These are phyloP conservation scores for Thermomucor indicae-seudaticae DNA, from an alignment of 371 early-diverging fungal species.

Conservation along the genomic window DNA sequence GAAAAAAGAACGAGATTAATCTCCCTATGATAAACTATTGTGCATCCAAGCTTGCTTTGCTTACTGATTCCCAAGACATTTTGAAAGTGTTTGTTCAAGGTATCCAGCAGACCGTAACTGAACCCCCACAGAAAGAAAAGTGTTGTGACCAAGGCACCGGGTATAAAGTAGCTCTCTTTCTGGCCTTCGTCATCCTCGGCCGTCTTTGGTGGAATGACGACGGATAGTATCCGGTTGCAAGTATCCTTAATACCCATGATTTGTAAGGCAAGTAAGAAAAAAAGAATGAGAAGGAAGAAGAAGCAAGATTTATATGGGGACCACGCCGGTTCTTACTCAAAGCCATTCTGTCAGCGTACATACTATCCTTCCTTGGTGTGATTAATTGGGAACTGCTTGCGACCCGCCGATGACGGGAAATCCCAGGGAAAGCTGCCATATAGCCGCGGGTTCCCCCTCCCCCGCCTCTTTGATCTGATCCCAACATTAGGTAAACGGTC, in stretches of 20 bases:
- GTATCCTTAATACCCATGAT: constrained; percentile 2
- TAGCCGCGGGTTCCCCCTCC: no score
- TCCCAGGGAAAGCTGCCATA: no score
- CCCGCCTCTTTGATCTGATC: no score
- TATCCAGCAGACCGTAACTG: constrained; percentile 44
- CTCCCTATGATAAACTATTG: not conserved
- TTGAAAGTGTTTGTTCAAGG: constrained; percentile 43
- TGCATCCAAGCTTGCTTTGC: constrained; percentile 1
- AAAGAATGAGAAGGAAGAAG: not conserved
- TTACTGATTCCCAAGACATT: constrained; percentile 35
- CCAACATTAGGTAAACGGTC: no score
- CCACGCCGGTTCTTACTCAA: not conserved
- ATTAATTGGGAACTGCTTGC: no score
- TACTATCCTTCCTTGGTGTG: not conserved
- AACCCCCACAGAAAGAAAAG: constrained; percentile 51
- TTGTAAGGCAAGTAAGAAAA: not conserved
- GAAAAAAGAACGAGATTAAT: not conserved
- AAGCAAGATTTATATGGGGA: not conserved
- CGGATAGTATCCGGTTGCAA: not conserved
- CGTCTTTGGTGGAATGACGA: constrained; percentile 5
- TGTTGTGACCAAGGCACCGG: constrained; percentile 33
- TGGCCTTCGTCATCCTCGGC: constrained; percentile 2
- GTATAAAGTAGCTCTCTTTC: constrained; percentile 25
- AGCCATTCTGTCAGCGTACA: not conserved
- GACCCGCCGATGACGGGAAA: no score